phyloP scores from a whole-genome alignment of 176 grass and related monocot genomes.

The Lolium rigidum region DNA sequence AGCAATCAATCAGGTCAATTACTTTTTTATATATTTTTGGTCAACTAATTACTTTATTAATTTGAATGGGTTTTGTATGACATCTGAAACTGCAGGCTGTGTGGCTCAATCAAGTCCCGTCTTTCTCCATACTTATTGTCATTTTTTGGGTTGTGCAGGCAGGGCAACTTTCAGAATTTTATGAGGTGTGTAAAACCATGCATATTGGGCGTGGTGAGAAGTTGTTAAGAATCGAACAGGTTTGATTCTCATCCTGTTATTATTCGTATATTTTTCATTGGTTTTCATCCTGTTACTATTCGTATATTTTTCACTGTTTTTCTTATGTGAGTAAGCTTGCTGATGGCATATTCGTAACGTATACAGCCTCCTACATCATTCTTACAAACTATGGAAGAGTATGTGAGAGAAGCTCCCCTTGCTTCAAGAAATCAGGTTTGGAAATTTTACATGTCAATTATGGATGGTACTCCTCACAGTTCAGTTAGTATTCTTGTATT shows the following conservation, averaged over 20 bases:
- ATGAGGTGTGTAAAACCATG: conserved; percentile 85
- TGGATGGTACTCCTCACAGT: neutral
- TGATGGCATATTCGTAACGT: too few species aligned
- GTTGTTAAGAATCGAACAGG: conserved; percentile 85
- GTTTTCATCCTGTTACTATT: too few species aligned
- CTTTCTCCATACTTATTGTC: neutral
- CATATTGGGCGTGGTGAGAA: conserved; percentile 82
- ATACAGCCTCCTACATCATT: conserved; percentile 82
- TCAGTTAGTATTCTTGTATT: conserved; percentile 6
- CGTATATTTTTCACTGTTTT: neutral
- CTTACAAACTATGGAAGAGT: conserved; percentile 89
- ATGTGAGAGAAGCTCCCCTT: conserved; percentile 82
- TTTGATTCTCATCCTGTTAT: conserved; percentile 24
- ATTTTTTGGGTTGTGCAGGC: conserved; percentile 55
- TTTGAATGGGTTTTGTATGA: neutral
- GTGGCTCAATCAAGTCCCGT: neutral
- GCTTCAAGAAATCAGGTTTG: conserved; percentile 76
- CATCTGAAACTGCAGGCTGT: neutral
- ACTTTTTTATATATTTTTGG: conserved; percentile 4
- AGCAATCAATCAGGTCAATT: conserved; percentile 74
- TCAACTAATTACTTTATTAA: conserved; percentile 7
- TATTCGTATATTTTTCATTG: neutral
- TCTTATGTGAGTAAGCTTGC: neutral
- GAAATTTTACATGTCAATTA: neutral
- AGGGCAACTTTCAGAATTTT: conserved; percentile 89